These are phyloP conservation scores for Penicillium malachiteum DNA, from an alignment of 495 filamentous ascomycete genomes.

Conservation along the genomic window DNA sequence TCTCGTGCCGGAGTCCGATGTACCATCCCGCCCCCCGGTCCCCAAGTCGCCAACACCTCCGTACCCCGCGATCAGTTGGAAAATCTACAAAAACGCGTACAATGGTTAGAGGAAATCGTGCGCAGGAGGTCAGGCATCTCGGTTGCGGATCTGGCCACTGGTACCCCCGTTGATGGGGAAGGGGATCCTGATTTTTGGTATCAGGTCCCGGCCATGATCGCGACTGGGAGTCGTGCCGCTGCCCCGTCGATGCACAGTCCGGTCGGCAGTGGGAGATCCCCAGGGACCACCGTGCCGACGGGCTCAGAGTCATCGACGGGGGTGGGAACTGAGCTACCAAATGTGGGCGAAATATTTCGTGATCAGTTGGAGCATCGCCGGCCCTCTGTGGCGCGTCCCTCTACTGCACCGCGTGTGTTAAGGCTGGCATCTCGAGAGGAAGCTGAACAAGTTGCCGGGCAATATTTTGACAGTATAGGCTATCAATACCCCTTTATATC, in stretches of 20 bases:
- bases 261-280: conserved; percentile 24
- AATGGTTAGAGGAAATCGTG: conserved; percentile 48
- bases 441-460: conserved; percentile 33
- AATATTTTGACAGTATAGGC: conserved; percentile 47
- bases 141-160: conserved; percentile 36
- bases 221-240: conserved; percentile 24
- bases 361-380: conserved; percentile 46
- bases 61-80: conserved; percentile 51
- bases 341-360: conserved; percentile 47
- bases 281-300: conserved; percentile 17
- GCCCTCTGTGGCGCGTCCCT: conserved; percentile 37
- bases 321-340: conserved; percentile 38
- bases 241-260: conserved; percentile 22
- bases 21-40: conserved; percentile 45
- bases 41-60: conserved; percentile 41
- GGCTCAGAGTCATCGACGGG: conserved; percentile 22
- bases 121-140: conserved; percentile 38
- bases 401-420: conserved; percentile 36
- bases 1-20: conserved; percentile 52
- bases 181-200: conserved; percentile 45
- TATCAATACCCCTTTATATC: conserved; percentile 47
- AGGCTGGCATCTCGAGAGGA: conserved; percentile 42
- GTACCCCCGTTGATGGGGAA: conserved; percentile 36
- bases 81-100: conserved; percentile 51
- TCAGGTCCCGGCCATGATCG: conserved; percentile 43